Conservation (phyloP, 192 early-diverging fungal genomes). For the Geranomyces michiganensis region DNA sequence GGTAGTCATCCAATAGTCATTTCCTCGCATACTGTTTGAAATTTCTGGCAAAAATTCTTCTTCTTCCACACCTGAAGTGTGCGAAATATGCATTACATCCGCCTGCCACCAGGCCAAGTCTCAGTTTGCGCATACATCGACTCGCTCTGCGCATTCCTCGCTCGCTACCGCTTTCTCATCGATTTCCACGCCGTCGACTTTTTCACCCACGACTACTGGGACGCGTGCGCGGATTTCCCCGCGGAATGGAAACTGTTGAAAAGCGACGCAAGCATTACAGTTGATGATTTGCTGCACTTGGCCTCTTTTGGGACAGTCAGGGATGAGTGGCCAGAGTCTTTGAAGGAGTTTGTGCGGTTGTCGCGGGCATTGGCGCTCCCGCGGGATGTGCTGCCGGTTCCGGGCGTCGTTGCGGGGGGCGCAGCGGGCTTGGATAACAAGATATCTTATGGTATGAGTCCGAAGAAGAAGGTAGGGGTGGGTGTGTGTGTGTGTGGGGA, state of each 20-base stretch:
- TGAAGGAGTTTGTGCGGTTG: slow-evolving; percentile 30
- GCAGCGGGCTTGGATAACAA: slow-evolving; percentile 47
- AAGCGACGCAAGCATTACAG: slow-evolving; percentile 1
- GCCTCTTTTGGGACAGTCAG: slow-evolving; percentile 30
- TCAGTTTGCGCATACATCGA: slow-evolving; percentile 12
- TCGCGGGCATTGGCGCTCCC: slow-evolving; percentile 22
- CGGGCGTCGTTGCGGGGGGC: neutral
- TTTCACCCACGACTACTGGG: slow-evolving; percentile 40
- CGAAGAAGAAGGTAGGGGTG: slow-evolving; percentile 59
- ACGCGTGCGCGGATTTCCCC: slow-evolving; percentile 28
- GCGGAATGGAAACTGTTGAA: slow-evolving; percentile 33
- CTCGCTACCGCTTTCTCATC: neutral
- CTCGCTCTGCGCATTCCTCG: neutral
- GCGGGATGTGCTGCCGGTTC: neutral
- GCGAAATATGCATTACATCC: neutral
- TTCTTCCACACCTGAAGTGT: too few species aligned
- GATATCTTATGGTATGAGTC: slow-evolving; percentile 69
- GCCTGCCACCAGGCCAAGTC: slow-evolving; percentile 1
- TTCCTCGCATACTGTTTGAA: too few species aligned
- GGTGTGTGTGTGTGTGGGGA: too few species aligned
- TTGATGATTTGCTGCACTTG: slow-evolving; percentile 34
- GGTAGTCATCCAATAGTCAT: too few species aligned
- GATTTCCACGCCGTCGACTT: slow-evolving; percentile 47
- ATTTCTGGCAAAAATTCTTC: too few species aligned
- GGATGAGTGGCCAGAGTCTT: slow-evolving; percentile 26